Evolutionary conservation across 139 green algal genomes (phyloP).

Genomic region (Nannochloris sp.): DNA sequence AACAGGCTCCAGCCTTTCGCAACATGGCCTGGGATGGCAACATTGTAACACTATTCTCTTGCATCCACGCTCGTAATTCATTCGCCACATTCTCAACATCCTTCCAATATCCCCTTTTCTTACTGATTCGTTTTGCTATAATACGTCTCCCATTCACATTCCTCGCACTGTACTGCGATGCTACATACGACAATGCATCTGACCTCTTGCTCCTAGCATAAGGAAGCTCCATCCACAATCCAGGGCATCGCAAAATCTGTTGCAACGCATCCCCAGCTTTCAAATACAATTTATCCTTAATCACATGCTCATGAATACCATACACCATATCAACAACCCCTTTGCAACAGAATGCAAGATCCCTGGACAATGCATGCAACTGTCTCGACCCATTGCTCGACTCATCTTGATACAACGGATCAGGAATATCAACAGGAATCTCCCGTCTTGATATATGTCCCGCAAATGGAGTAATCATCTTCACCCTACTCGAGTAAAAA

Average conservation of each 20-base stretch:
- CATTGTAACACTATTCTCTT: neutral
- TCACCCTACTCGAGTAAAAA: constrained; percentile 26
- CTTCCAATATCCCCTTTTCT: constrained; percentile 26
- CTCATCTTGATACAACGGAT: constrained; percentile 33
- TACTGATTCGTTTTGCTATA: too few species aligned
- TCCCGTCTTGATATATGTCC: neutral
- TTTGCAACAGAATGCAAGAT: constrained; percentile 6
- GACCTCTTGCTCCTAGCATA: neutral
- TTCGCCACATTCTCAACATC: constrained; percentile 26
- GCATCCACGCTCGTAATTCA: constrained; percentile 39
- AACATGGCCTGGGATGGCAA: constrained; percentile 34
- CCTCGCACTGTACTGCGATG: constrained; percentile 6
- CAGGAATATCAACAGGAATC: constrained; percentile 22
- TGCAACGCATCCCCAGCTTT: constrained; percentile 20
- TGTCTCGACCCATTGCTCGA: neutral
- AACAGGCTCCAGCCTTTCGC: constrained; percentile 19
- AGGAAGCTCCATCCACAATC: constrained; percentile 11
- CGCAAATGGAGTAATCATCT: constrained; percentile 21
- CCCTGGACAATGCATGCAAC: constrained; percentile 9
- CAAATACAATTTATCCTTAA: constrained; percentile 6
- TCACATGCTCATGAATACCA: neutral
- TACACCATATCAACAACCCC: constrained; percentile 24
- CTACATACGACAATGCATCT: neutral
- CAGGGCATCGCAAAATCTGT: constrained; percentile 30
- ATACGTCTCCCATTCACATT: constrained; percentile 4